phyloP scores from a whole-genome alignment of 2,329 filamentous ascomycete genomes.

The Paraphoma chrysanthemicola region DNA sequence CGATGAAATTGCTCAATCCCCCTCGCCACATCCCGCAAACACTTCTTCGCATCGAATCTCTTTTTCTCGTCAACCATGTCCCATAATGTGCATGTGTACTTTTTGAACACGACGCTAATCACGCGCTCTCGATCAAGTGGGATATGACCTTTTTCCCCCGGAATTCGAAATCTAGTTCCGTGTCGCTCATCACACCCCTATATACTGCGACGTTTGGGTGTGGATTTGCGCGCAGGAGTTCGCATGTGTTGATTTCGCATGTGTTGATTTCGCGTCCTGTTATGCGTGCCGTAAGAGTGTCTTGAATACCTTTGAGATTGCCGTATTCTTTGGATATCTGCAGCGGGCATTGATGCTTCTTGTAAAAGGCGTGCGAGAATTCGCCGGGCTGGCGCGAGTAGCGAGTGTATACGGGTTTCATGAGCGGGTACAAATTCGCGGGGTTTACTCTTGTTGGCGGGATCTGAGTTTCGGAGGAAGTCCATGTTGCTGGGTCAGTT shows the following conservation, averaged over 20 bases:
- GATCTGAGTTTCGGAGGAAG: neutral
- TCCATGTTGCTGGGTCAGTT: constrained; percentile 1
- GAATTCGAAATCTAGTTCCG: neutral
- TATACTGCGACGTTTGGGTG: constrained; percentile 8
- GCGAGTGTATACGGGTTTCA: neutral
- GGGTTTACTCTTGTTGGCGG: neutral
- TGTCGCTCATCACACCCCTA: neutral
- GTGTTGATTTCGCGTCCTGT: neutral
- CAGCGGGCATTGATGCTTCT: neutral
- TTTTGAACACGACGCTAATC: constrained; percentile 1
- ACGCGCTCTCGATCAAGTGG: constrained; percentile 1
- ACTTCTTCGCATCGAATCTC: constrained; percentile 1
- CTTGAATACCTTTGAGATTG: neutral
- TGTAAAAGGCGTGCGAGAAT: neutral
- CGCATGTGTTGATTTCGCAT: constrained; percentile 5
- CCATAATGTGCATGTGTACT: constrained; percentile 6
- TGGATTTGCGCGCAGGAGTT: neutral
- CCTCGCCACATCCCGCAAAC: neutral
- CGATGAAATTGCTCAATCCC: constrained; percentile 4
- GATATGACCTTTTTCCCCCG: neutral
- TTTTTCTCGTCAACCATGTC: constrained; percentile 1
- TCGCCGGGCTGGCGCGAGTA: neutral
- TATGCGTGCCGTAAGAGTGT: neutral
- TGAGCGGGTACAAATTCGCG: neutral
- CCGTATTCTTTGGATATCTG: neutral